Evolutionary conservation across 306 rosid species (phyloP).

Genomic region (Cucurbita argyrosperma): DNA sequence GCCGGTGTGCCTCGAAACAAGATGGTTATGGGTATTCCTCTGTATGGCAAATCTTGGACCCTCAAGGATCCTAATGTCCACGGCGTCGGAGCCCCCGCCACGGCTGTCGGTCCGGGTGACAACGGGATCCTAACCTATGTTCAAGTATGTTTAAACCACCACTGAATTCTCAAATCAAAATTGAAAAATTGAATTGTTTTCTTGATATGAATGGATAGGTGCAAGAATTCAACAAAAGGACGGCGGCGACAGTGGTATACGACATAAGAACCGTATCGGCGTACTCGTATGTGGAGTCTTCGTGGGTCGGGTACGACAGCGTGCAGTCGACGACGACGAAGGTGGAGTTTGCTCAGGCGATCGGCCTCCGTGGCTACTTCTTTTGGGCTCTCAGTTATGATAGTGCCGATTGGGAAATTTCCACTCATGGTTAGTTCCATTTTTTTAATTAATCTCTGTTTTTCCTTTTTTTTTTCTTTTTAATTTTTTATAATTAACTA

Average conservation of each 20-base stretch:
- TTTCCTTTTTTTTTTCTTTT: too few species aligned
- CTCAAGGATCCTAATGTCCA: slow-evolving; percentile 21
- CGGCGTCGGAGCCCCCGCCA: slow-evolving; percentile 25
- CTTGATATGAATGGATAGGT: background rate
- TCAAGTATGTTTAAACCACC: background rate
- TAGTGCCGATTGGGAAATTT: slow-evolving; percentile 12
- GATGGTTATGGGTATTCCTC: slow-evolving; percentile 53
- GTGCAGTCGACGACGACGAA: slow-evolving; percentile 15
- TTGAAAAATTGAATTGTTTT: too few species aligned
- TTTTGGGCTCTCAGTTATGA: slow-evolving; percentile 59
- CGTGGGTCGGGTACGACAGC: slow-evolving; percentile 54
- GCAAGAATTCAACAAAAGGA: slow-evolving; percentile 2
- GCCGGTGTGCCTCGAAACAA: slow-evolving; percentile 24
- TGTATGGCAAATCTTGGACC: slow-evolving; percentile 47
- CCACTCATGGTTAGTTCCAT: slow-evolving; percentile 18
- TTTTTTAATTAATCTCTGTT: background rate
- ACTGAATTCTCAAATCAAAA: background rate
- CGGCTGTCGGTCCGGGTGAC: slow-evolving; percentile 41
- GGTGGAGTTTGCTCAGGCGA: slow-evolving; percentile 49
- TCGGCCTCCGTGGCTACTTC: slow-evolving; percentile 63
- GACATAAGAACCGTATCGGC: slow-evolving; percentile 20
- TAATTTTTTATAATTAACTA: background rate
- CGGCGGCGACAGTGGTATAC: slow-evolving; percentile 9
- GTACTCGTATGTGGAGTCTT: slow-evolving; percentile 16
- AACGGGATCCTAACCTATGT: slow-evolving; percentile 14